Evolutionary conservation across 352 stramenopile genomes (phyloP), one percentile per base, ranked within the genome.

Genomic region (Phytopythium litorale): DNA sequence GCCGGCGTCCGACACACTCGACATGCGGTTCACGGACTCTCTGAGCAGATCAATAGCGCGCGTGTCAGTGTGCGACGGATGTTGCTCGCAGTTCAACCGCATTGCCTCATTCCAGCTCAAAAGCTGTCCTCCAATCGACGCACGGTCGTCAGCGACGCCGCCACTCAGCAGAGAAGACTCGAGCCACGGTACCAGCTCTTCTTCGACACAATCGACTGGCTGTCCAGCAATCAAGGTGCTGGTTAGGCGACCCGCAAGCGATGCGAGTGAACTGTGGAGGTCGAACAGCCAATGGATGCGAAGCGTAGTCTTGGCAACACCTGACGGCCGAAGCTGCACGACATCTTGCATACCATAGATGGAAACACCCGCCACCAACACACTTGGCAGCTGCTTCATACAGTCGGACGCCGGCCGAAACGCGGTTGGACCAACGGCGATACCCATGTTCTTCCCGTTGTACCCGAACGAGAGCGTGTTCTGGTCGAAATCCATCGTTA

Each of bases 201-300:
- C 87, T 72, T 96, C 87, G 4, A 88, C 73, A 4, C 66, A 67
- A 69, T 96, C 82, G 3, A 94, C 69, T 1, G 87, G 87, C 32
- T 89, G 73, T 3, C 85, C 87, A 28, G 85, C 78, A 52, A 96
- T 92, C 23, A 96, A 51, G 7, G 82, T 92, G 46, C 82, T 78
- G 9, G 84, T 69, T 19, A 96, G 69, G 45, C 85, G 67, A 12
- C 84, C 84, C 30, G 76, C 81, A 7, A 96, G 72, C 30, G 84
- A 94, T 23, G 87, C 71, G 33, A 91, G 56, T 16, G 82, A 79
- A 33, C 90, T 91, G 55, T 89, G 82, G 50, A 93, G 71, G 58
- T 96, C 87, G 25, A 92, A 84, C 19, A 96, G 60, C 87, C 87
- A 96, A 42, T 94, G 87, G 15, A 96, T 66, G 25, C 75, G 78